These are phyloP conservation scores for Coniochaeta hoffmannii DNA, from an alignment of 2,329 filamentous ascomycete genomes.

Conservation along the genomic window DNA sequence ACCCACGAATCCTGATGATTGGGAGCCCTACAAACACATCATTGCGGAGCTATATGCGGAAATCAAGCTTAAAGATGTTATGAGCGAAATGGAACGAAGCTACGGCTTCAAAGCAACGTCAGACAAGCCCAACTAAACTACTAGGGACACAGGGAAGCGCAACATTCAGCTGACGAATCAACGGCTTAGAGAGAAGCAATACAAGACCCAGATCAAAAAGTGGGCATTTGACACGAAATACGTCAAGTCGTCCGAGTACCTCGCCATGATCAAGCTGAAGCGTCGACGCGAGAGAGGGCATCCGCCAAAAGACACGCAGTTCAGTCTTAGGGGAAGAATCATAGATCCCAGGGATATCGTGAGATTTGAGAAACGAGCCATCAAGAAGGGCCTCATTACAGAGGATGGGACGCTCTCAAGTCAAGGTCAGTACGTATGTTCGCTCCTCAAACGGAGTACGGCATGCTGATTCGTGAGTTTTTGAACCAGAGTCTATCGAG, in stretches of 20 bases:
- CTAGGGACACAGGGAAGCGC: slow-evolving; percentile 1
- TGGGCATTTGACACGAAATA: slow-evolving; percentile 26
- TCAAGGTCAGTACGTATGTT: slow-evolving; percentile 5
- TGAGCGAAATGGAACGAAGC: slow-evolving; percentile 23
- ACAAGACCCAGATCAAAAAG: slow-evolving; percentile 25
- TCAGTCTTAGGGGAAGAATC: slow-evolving; percentile 18
- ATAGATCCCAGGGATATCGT: slow-evolving; percentile 20
- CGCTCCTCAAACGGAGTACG: not conserved
- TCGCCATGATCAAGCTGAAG: slow-evolving; percentile 22
- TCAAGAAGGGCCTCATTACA: slow-evolving; percentile 16
- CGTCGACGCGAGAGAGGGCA: slow-evolving; percentile 14
- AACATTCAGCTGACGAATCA: not conserved
- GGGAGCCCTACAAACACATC: slow-evolving; percentile 21
- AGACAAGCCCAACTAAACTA: slow-evolving; percentile 2
- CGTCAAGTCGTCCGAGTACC: slow-evolving; percentile 23
- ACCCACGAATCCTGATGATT: slow-evolving; percentile 21
- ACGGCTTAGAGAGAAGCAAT: slow-evolving; percentile 19
- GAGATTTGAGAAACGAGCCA: slow-evolving; percentile 18
- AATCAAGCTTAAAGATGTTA: slow-evolving; percentile 28
- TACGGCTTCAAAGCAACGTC: slow-evolving; percentile 24
- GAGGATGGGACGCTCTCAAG: slow-evolving; percentile 9
- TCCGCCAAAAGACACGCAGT: slow-evolving; percentile 17
- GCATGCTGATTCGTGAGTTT: not conserved
- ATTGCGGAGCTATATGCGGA: slow-evolving; percentile 21
- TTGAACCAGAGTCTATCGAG: slow-evolving; percentile 9